Percentiles rank a stretch among this genome's conserved stretches.
These are phyloP conservation scores for Penicillium manginii DNA, from an alignment of 495 filamentous ascomycete genomes.

Conservation along the genomic window DNA sequence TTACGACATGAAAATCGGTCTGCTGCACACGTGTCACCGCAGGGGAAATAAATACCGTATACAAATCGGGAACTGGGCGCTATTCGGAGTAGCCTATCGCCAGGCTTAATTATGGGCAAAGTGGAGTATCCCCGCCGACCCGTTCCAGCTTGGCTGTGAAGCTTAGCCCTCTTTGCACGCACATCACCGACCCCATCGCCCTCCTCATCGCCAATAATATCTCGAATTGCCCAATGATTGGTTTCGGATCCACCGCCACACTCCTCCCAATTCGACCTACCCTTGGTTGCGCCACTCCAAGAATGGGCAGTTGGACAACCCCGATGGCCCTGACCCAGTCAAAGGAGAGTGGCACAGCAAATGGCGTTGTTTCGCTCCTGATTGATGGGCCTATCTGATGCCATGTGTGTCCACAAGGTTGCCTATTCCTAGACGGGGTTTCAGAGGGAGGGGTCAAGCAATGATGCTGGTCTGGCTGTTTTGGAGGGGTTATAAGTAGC, in stretches of 20 bases:
- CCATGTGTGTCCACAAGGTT: slow-evolving; percentile 1
- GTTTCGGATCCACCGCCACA: slow-evolving; percentile 5
- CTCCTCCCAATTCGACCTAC: not conserved
- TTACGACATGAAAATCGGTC: not conserved
- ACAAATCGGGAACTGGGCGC: slow-evolving; percentile 5
- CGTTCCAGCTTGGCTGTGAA: not conserved
- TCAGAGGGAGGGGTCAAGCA: not conserved
- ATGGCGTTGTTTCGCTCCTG: not conserved
- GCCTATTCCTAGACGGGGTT: not conserved
- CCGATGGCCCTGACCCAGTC: not conserved
- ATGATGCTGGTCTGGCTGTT: not conserved
- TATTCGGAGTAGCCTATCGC: not conserved
- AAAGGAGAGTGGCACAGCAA: not conserved
- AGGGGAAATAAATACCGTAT: not conserved
- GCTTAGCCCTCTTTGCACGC: slow-evolving; percentile 7
- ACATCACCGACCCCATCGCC: not conserved
- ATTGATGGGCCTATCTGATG: not conserved
- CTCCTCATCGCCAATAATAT: not conserved
- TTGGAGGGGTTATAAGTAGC: slow-evolving; percentile 10
- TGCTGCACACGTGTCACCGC: slow-evolving; percentile 1
- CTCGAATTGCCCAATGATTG: not conserved
- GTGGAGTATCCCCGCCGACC: not conserved
- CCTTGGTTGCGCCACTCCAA: not conserved
- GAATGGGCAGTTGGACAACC: not conserved
- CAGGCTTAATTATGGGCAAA: not conserved